A percentile compares a stretch with the other conserved stretches of the same genome.
phyloP scores from a whole-genome alignment of 2,329 filamentous ascomycete species.

The Zymoseptoria pseudotritici region DNA sequence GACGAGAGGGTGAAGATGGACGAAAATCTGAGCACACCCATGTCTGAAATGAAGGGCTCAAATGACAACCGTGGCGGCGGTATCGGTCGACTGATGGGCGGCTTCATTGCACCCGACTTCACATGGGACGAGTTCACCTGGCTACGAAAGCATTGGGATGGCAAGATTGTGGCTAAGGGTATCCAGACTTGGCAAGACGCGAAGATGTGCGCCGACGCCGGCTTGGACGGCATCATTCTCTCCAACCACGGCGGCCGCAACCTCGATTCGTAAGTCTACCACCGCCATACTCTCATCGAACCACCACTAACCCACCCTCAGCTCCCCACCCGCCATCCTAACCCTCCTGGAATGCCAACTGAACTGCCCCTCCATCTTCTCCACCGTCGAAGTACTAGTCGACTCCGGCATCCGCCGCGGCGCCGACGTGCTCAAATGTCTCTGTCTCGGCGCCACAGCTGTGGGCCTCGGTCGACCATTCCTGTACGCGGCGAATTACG shows the following conservation, averaged over 20 bases:
- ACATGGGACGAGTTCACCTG: slow-evolving; percentile 43
- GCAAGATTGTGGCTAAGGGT: slow-evolving; percentile 40
- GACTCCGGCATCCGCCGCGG: slow-evolving; percentile 60
- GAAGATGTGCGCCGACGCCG: slow-evolving; percentile 35
- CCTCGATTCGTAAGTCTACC: slow-evolving; percentile 33
- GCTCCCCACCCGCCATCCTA: slow-evolving; percentile 48
- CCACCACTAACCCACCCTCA: slow-evolving; percentile 6
- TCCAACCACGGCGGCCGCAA: slow-evolving; percentile 49
- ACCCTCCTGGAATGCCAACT: slow-evolving; percentile 56
- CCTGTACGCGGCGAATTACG: slow-evolving; percentile 55
- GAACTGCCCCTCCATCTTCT: slow-evolving; percentile 54
- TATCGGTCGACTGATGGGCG: slow-evolving; percentile 49
- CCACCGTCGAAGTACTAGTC: slow-evolving; percentile 53
- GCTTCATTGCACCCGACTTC: slow-evolving; percentile 51
- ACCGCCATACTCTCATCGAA: background rate
- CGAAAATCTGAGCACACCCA: slow-evolving; percentile 41
- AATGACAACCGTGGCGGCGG: slow-evolving; percentile 51
- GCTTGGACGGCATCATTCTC: slow-evolving; percentile 41
- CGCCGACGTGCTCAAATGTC: slow-evolving; percentile 59
- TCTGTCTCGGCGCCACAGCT: slow-evolving; percentile 57
- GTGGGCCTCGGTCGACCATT: slow-evolving; percentile 56
- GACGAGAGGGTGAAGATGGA: slow-evolving; percentile 43
- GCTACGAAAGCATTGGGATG: slow-evolving; percentile 34
- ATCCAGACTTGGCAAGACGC: slow-evolving; percentile 37
- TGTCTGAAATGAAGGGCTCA: slow-evolving; percentile 43